phyloP scores from a whole-genome alignment of 768 basidiomycete species.

The Leucocoprinus birnbaumii region DNA sequence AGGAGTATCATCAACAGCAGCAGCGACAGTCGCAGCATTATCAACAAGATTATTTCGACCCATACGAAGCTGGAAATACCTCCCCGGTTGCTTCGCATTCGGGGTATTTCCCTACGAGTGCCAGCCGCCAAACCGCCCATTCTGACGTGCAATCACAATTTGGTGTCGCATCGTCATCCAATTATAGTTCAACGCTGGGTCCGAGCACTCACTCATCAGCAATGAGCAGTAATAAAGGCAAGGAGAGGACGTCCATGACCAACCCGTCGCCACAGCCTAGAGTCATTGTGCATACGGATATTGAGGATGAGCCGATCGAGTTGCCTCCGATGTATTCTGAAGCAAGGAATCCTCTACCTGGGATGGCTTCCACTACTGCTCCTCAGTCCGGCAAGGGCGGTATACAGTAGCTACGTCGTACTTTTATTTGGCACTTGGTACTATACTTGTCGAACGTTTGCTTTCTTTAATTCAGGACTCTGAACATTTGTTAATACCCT shows the following conservation, averaged over 20 bases:
- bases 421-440: too few relatives aligned
- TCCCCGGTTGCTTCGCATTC: not conserved
- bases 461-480: not conserved
- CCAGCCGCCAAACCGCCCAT: not conserved
- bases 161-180: not conserved
- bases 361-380: slow-evolving; percentile 12
- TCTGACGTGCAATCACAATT: not conserved
- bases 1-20: not conserved
- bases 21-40: not conserved
- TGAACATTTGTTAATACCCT: not conserved
- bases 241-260: not conserved
- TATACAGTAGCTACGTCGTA: not conserved
- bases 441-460: not conserved
- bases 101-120: not conserved
- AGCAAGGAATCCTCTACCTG: slow-evolving; percentile 22
- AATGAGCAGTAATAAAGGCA: not conserved
- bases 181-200: not conserved
- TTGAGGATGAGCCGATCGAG: slow-evolving; percentile 24
- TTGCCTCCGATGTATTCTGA: slow-evolving; percentile 30
- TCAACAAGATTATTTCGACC: slow-evolving; percentile 5
- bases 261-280: slow-evolving; percentile 7
- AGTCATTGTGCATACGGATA: slow-evolving; percentile 27
- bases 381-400: not conserved
- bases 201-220: slow-evolving; percentile 1
- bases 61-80: not conserved